phyloP scores from a whole-genome alignment of 805 yeast genomes.

The Wickerhamomyces bovis region DNA sequence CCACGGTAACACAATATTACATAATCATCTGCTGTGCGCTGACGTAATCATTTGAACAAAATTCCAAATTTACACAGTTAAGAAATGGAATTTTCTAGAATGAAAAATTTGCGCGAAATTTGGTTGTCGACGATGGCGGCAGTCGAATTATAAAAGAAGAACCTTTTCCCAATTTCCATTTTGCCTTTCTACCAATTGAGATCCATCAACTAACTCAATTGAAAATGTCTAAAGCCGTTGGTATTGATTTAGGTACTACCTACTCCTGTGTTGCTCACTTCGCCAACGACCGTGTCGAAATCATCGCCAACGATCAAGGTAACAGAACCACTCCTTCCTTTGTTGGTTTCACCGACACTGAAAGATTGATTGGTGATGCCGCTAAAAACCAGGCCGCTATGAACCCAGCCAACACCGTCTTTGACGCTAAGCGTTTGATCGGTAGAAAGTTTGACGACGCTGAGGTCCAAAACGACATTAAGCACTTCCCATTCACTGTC shows the following conservation, averaged over 20 bases:
- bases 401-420: conserved; percentile 86
- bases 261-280: conserved; percentile 96
- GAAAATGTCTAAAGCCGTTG: conserved; percentile 16
- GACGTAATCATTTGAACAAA: not conserved
- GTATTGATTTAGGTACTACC: conserved; percentile 83
- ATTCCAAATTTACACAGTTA: too few species aligned
- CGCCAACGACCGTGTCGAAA: conserved; percentile 87
- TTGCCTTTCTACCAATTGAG: not conserved
- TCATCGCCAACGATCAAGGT: conserved; percentile 97
- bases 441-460: conserved; percentile 83
- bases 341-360: conserved; percentile 90
- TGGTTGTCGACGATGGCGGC: not conserved
- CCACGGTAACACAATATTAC: not conserved
- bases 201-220: not conserved
- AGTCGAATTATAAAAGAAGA: not conserved
- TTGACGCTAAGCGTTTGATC: conserved; percentile 87
- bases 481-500: conserved; percentile 81
- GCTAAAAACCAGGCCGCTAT: conserved; percentile 97
- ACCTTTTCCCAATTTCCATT: not conserved
- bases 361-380: conserved; percentile 33
- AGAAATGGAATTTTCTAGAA: not conserved
- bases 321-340: conserved; percentile 96
- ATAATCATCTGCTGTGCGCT: not conserved
- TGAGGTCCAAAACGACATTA: conserved; percentile 71
- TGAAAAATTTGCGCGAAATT: not conserved